Evolutionary conservation across 2,329 filamentous ascomycete genomes (phyloP).

Genomic region (Stemphylium lycopersici): DNA sequence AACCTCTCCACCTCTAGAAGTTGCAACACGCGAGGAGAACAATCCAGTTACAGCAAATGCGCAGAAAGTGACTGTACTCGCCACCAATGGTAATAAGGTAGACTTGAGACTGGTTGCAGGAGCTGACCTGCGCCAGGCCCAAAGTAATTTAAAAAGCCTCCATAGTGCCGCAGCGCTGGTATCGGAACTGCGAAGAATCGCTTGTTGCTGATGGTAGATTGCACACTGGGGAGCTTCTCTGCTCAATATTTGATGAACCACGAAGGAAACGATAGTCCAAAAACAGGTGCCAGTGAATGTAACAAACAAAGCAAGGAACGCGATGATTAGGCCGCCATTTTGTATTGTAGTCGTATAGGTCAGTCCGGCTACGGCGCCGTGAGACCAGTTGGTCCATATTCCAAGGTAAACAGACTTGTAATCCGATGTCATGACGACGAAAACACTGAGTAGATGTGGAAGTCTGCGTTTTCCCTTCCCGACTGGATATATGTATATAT

Average conservation of each 20-base stretch:
- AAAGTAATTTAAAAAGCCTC: slow-evolving; percentile 20
- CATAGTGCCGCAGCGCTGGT: slow-evolving; percentile 27
- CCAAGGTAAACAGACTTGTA: slow-evolving; percentile 10
- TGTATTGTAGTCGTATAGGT: slow-evolving; percentile 41
- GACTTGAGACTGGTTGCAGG: slow-evolving; percentile 14
- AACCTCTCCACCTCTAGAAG: slow-evolving; percentile 42
- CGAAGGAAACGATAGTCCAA: slow-evolving; percentile 39
- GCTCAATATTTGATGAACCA: slow-evolving; percentile 30
- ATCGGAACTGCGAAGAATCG: slow-evolving; percentile 42
- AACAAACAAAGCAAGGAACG: slow-evolving; percentile 36
- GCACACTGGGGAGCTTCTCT: slow-evolving; percentile 27
- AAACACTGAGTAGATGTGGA: not conserved
- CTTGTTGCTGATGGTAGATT: slow-evolving; percentile 42
- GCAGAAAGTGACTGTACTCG: too few relatives aligned
- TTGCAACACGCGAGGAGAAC: slow-evolving; percentile 46
- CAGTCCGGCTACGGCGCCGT: slow-evolving; percentile 36
- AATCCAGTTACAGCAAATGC: slow-evolving; percentile 21
- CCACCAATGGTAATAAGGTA: not conserved
- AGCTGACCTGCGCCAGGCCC: slow-evolving; percentile 19
- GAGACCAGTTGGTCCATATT: slow-evolving; percentile 20
- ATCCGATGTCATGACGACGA: not conserved
- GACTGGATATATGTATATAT: not conserved
- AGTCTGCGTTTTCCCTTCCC: not conserved
- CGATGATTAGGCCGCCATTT: slow-evolving; percentile 43
- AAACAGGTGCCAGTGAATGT: slow-evolving; percentile 39